Percentiles rank a stretch among this genome's conserved stretches.
Conservation (phyloP, 805 yeast species). For the Metschnikowia arizonensis region DNA sequence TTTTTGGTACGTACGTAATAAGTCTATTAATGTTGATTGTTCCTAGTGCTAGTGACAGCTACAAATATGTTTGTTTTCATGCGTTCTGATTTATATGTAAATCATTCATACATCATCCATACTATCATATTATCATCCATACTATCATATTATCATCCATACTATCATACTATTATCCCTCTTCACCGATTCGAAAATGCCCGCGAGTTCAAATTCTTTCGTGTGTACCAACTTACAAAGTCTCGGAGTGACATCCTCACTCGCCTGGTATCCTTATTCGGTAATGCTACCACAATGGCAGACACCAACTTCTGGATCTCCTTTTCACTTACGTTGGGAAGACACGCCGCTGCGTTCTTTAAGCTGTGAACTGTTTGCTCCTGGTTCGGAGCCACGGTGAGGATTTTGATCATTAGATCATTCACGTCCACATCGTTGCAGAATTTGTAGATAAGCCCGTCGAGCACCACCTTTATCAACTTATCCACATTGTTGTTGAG, state of each 20-base stretch:
- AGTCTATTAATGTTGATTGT: too few species aligned
- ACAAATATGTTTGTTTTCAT: too few species aligned
- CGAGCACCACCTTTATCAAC: conserved; percentile 49
- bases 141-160: too few species aligned
- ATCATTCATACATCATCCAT: too few species aligned
- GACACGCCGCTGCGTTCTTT: conserved; percentile 45
- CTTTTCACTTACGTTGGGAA: conserved; percentile 64
- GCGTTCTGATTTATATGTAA: too few species aligned
- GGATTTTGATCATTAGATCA: conserved; percentile 63
- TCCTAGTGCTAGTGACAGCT: too few species aligned
- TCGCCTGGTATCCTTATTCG: conserved; percentile 66
- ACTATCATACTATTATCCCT: too few species aligned
- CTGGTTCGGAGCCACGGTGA: conserved; percentile 47
- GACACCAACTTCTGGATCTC: conserved; percentile 64
- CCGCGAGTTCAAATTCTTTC: conserved; percentile 55
- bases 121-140: too few species aligned
- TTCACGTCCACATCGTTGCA: conserved; percentile 73
- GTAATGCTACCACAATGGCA: conserved; percentile 56
- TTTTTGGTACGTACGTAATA: too few species aligned
- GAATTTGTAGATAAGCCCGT: conserved; percentile 68
- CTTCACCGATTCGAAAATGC: too few species aligned
- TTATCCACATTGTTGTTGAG: conserved; percentile 50
- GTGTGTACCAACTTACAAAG: conserved; percentile 76
- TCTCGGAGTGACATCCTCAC: conserved; percentile 69
- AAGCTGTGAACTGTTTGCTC: conserved; percentile 57